phyloP scores from a whole-genome alignment of 1,139 yeast genomes.

The Magnusiomyces tetraspermus region DNA sequence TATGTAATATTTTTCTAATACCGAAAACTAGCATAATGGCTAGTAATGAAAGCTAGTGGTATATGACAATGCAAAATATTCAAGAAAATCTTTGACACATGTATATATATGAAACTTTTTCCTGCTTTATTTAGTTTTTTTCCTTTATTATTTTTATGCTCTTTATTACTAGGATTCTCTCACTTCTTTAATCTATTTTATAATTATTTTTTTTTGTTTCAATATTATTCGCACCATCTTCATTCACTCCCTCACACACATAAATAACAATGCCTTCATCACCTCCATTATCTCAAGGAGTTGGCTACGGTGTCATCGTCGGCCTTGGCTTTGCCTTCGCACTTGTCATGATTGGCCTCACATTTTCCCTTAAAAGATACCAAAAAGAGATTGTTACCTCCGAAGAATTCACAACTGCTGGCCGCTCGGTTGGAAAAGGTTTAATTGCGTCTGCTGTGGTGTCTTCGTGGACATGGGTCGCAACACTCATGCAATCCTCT shows the following conservation, averaged over 20 bases:
- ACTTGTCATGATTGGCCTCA: slow-evolving; percentile 64
- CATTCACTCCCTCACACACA: background rate
- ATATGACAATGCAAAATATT: too few species aligned
- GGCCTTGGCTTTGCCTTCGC: slow-evolving; percentile 84
- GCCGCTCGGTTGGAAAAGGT: slow-evolving; percentile 70
- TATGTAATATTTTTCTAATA: too few species aligned
- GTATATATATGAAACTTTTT: too few species aligned
- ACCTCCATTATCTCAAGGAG: slow-evolving; percentile 52
- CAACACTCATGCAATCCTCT: slow-evolving; percentile 67
- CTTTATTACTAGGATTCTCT: too few species aligned
- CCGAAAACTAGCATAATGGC: too few species aligned
- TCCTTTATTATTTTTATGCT: too few species aligned
- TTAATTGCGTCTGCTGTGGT: slow-evolving; percentile 81
- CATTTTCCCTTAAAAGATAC: slow-evolving; percentile 60
- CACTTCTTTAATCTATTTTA: too few species aligned
- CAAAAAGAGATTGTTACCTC: slow-evolving; percentile 77
- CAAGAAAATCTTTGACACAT: too few species aligned
- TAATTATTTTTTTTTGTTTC: too few species aligned
- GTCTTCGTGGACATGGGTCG: slow-evolving; percentile 93
- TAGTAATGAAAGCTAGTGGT: too few species aligned
- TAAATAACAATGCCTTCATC: background rate
- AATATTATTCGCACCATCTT: too few species aligned
- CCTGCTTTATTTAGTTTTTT: too few species aligned
- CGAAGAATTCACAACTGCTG: slow-evolving; percentile 84
- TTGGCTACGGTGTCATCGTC: slow-evolving; percentile 88